Evolutionary conservation across 768 basidiomycete species (phyloP).

Genomic region (Sporobolomyces pararoseus): DNA sequence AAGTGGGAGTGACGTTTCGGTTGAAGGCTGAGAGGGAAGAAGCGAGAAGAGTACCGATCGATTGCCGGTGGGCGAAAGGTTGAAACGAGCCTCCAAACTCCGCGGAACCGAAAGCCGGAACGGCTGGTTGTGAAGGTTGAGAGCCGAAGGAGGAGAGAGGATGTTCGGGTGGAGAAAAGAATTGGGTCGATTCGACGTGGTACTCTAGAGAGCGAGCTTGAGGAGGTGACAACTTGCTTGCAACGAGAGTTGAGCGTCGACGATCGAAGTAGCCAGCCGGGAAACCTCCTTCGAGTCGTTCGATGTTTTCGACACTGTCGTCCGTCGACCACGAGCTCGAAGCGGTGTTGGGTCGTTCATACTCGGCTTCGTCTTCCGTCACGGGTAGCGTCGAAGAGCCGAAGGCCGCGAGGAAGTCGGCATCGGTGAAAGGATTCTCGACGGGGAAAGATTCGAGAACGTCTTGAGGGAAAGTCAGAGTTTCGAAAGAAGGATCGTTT

Average conservation of each 20-base stretch:
- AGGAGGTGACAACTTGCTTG: slow-evolving; percentile 19
- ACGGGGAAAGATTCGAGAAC: slow-evolving; percentile 14
- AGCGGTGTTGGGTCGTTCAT: slow-evolving; percentile 17
- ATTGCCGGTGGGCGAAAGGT: slow-evolving; percentile 6
- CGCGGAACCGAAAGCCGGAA: slow-evolving; percentile 21
- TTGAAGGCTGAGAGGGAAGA: background rate
- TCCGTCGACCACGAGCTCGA: slow-evolving; percentile 26
- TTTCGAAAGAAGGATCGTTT: slow-evolving; percentile 16
- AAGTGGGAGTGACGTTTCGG: background rate
- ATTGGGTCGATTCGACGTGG: slow-evolving; percentile 29
- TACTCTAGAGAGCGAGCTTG: slow-evolving; percentile 1
- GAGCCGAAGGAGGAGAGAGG: slow-evolving; percentile 5
- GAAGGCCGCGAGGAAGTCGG: slow-evolving; percentile 17
- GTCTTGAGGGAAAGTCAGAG: slow-evolving; percentile 22
- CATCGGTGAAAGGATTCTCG: slow-evolving; percentile 14
- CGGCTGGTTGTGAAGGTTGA: background rate
- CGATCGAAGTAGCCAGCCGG: slow-evolving; percentile 7
- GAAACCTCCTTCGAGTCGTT: slow-evolving; percentile 19
- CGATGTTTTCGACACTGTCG: slow-evolving; percentile 15
- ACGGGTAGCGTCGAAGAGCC: background rate
- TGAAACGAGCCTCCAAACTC: slow-evolving; percentile 19
- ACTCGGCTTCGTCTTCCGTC: background rate
- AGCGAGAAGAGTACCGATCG: slow-evolving; percentile 23
- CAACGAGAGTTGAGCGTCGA: slow-evolving; percentile 18
- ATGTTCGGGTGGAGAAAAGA: slow-evolving; percentile 5